Base-by-base conservation (phyloP, 148 eudicot species). In the Nyssa sinensis region DNA sequence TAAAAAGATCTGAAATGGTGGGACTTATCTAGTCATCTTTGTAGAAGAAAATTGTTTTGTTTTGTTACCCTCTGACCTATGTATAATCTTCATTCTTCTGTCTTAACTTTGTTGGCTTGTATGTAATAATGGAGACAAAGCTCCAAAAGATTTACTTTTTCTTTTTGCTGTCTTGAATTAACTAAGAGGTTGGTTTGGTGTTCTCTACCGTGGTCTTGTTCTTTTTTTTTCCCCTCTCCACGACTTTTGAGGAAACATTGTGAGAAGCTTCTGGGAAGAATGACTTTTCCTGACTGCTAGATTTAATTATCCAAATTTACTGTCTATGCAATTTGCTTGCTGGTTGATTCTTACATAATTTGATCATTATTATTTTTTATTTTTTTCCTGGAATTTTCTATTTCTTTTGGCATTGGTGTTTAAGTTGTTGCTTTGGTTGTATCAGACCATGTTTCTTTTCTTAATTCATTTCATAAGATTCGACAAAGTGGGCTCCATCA, bases 1-100 rank as follows among this genome's bases (percentile, higher is more conserved):
- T 39, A 23, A n/a, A 70, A 70, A 23, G 62, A 24, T 71, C 74
- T 58, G 64, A 34, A 13, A 58, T 13, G 64, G 64, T 71, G 64
- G 74, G 64, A 14, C 64, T 71, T 58, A 14, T 53, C 51, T 30
- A 24, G 17, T 71, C 35, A 47, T 27, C 57, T 60, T 39, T 60
- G n/a, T 27, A n/a, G 2, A 33, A 60, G 25, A 71, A 71, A 71
- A 66, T 72, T 27, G 67, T 16, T 10, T n/a, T 35, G 29, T 44
- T 41, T 9, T 39, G 39, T 29, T 41, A 10, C 16, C 14, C 59
- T 71, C 17, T 37, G 4, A 37, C 5, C 44, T 37, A 4, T 37
- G 34, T 32, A 25, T 72, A n/a, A n/a, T 30, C 41, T 62, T n/a
- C 53, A 16, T 37, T 55, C 24, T 34, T 27, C 57, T 62, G 35